Evolutionary conservation across 495 filamentous ascomycete species (phyloP).

Genomic region (Penicillium alfredii): DNA sequence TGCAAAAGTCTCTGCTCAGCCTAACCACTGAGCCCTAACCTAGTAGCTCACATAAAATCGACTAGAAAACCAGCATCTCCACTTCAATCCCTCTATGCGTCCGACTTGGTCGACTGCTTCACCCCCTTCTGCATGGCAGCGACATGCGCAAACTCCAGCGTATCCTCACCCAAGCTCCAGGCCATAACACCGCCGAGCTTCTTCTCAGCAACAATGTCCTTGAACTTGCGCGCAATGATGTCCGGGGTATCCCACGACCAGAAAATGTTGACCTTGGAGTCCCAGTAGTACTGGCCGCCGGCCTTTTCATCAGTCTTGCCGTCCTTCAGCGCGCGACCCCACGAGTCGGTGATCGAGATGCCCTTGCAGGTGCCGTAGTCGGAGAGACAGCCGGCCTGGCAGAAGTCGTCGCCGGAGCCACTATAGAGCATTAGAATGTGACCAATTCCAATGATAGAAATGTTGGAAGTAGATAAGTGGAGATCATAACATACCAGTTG

Average conservation of each 20-base stretch:
- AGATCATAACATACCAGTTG: slow-evolving; percentile 32
- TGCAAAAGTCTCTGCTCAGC: no score
- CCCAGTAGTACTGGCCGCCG: slow-evolving; percentile 68
- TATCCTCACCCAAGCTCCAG: slow-evolving; percentile 71
- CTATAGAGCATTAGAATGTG: slow-evolving; percentile 9
- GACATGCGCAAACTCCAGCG: slow-evolving; percentile 51
- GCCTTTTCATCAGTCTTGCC: slow-evolving; percentile 52
- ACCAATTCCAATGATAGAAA: no score
- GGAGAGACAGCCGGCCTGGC: slow-evolving; percentile 32
- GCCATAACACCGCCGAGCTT: slow-evolving; percentile 65
- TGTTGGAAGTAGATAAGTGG: not conserved
- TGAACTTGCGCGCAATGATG: slow-evolving; percentile 58
- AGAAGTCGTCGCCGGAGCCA: slow-evolving; percentile 33
- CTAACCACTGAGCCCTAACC: no score
- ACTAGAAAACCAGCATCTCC: no score
- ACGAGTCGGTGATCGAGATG: slow-evolving; percentile 32
- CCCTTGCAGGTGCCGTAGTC: slow-evolving; percentile 43
- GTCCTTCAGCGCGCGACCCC: slow-evolving; percentile 44
- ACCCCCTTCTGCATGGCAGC: slow-evolving; percentile 49
- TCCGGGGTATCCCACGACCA: slow-evolving; percentile 71
- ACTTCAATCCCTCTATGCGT: no score
- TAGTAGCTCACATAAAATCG: no score
- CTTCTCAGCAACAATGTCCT: slow-evolving; percentile 50
- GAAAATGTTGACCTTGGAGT: slow-evolving; percentile 52
- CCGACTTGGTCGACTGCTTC: slow-evolving; percentile 9